Evolutionary conservation across 1,139 yeast species (phyloP).

Genomic region (Debaryomycetaceae sp.): DNA sequence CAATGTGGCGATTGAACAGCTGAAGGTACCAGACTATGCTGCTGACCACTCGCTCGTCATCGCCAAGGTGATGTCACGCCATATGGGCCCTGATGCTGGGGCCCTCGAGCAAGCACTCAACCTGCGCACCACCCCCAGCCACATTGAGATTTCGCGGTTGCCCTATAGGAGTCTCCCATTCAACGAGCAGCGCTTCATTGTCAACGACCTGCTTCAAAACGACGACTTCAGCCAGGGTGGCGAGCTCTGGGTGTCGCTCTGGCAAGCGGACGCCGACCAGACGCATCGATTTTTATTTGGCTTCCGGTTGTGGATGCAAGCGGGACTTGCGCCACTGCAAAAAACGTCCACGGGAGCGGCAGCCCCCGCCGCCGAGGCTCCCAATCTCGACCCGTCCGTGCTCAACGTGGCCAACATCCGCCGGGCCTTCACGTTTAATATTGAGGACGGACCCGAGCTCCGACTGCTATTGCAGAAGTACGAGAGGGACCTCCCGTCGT

Average conservation of each 20-base stretch:
- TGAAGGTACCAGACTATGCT: too few species aligned
- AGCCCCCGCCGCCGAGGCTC: constrained; percentile 3
- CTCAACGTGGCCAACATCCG: constrained; percentile 16
- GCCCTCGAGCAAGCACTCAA: constrained; percentile 11
- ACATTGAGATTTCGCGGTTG: constrained; percentile 19
- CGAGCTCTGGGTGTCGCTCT: constrained; percentile 25
- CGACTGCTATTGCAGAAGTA: constrained; percentile 51
- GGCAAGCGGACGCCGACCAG: constrained; percentile 20
- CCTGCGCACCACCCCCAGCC: background rate
- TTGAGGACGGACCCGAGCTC: constrained; percentile 75
- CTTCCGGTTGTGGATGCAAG: constrained; percentile 28
- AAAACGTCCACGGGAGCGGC: constrained; percentile 1
- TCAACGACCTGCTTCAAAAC: constrained; percentile 28
- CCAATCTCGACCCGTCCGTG: background rate
- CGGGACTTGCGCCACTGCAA: background rate
- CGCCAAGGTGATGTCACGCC: constrained; percentile 22
- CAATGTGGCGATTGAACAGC: constrained; percentile 19
- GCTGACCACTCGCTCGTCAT: constrained; percentile 28
- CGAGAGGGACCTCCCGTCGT: constrained; percentile 49
- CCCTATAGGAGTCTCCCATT: constrained; percentile 24
- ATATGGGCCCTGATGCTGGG: too few species aligned
- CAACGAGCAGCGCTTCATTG: constrained; percentile 15
- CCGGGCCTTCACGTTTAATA: constrained; percentile 30
- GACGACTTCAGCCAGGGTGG: constrained; percentile 15
- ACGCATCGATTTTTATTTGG: constrained; percentile 20